These are phyloP conservation scores for Trichosanthes truncata DNA, from an alignment of 306 rosid genomes.

Conservation along the genomic window DNA sequence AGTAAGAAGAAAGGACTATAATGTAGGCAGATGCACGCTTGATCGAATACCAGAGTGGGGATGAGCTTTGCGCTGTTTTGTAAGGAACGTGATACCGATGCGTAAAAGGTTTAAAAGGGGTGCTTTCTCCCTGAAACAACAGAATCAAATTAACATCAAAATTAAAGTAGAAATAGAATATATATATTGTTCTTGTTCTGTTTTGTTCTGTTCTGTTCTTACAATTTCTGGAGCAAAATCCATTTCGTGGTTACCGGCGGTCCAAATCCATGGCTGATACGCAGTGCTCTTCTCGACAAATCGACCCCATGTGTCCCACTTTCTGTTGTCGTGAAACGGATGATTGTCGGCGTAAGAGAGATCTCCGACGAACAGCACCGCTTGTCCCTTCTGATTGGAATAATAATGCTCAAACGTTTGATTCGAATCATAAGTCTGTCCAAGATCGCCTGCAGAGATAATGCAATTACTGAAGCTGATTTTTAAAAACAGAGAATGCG, in stretches of 20 bases:
- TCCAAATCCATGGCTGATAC: conserved; percentile 18
- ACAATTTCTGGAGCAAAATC: conserved; percentile 44
- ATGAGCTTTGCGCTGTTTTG: conserved; percentile 23
- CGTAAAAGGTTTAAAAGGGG: conserved; percentile 15
- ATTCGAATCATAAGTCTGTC: conserved; percentile 14
- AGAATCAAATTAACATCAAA: neutral
- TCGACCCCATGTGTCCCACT: conserved; percentile 17
- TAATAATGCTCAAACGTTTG: conserved; percentile 11
- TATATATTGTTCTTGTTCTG: neutral
- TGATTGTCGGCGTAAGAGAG: conserved; percentile 13
- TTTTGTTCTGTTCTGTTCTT: neutral
- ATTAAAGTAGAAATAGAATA: neutral
- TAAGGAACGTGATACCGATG: conserved; percentile 30
- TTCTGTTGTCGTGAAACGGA: conserved; percentile 9
- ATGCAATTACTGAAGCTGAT: neutral
- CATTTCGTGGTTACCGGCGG: conserved; percentile 41
- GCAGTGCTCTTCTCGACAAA: conserved; percentile 16
- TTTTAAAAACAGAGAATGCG: neutral
- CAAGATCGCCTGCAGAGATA: conserved; percentile 8
- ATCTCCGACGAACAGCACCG: conserved; percentile 15
- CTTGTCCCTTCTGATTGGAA: conserved; percentile 10
- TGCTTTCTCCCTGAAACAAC: conserved; percentile 11
- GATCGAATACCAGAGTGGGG: conserved; percentile 30
- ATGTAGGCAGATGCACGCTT: conserved; percentile 21
- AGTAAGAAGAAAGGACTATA: conserved; percentile 15